Evolutionary conservation across 352 stramenopile genomes (phyloP), one percentile per base, ranked within the genome.

Genomic region (Stramenopiles sp.): DNA sequence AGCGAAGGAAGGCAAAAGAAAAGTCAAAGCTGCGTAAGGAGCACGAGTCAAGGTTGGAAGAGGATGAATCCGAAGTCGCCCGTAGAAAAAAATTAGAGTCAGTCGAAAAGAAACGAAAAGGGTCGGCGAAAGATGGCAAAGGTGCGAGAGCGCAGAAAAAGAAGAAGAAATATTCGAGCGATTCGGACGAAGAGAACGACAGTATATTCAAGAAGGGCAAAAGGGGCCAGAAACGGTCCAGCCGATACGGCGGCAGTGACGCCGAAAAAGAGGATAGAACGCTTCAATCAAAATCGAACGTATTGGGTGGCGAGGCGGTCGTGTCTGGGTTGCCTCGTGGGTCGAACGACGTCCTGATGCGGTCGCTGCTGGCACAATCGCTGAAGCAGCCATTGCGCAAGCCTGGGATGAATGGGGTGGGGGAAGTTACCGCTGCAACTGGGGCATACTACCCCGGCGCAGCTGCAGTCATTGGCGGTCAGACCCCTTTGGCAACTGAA

Each of bases 401-500:
- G 12, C 53, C 53, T 6, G 53, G 53, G 4, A 71, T 71, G 53
- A 33, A 33, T 71, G 53, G 53, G 6, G 53, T 71, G 6, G 53
- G 31, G 35, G 35, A 31, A 2, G 12, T 71, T 33, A 71, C 33
- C 12, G 53, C 53, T 35, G 2, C 4, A 6, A 6, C 6, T 6
- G 53, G 53, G 1, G 33, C 53, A 6, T 71, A 71, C 53, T 35
- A 71, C 12, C 53, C 53, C 6, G 53, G 53, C 6, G 53, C 35
- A 33, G 35, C 53, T 71, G 53, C 53, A 35, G 53, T 71, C 6
- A 71, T 71, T 71, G 53, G 53, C 35, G 53, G 53, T 6, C 33
- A 31, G 2, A 71, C 53, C 6, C 53, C 53, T 2, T 71, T 71
- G 12, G 53, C 53, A 6, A 71, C 53, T 6, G 82, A 90, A 48